Conservation (phyloP, 305 asterid species). For the Petunia hybrid region DNA sequence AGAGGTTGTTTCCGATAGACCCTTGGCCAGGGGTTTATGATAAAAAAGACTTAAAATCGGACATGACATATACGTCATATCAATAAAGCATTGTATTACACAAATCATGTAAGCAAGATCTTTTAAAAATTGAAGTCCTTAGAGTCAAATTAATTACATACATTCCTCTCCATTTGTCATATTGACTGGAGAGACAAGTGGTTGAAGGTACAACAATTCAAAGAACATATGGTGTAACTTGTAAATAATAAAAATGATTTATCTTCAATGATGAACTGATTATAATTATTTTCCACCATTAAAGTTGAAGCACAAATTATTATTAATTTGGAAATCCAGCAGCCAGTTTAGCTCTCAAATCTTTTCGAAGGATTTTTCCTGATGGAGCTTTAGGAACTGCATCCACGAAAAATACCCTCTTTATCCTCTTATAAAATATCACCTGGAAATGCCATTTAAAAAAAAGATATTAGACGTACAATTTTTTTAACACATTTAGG, state of each 20-base stretch:
- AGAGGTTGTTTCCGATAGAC: no score
- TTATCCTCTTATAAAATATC: conserved; percentile 84
- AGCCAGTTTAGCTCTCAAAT: conserved; percentile 76
- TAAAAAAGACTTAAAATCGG: neutral
- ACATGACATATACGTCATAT: neutral
- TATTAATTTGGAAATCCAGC: conserved; percentile 41
- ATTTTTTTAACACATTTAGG: neutral
- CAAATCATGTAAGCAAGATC: neutral
- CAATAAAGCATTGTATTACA: neutral
- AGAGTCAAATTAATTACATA: neutral
- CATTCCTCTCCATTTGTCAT: neutral
- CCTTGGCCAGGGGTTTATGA: neutral
- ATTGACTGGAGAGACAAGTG: neutral
- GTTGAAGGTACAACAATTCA: neutral
- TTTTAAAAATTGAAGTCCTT: neutral
- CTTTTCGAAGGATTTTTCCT: conserved; percentile 91
- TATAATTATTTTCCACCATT: neutral
- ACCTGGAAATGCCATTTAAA: conserved; percentile 55
- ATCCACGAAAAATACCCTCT: conserved; percentile 72
- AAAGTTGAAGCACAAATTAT: neutral
- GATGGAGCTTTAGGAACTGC: conserved; percentile 83
- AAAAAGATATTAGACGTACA: neutral
- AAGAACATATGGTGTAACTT: conserved; percentile 11
- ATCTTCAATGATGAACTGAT: neutral
- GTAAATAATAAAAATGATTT: neutral